Percentiles rank a stretch among this genome's conserved stretches.
These are phyloP conservation scores for Scheffersomyces stipitis DNA, from an alignment of 805 yeast species.

Conservation along the genomic window DNA sequence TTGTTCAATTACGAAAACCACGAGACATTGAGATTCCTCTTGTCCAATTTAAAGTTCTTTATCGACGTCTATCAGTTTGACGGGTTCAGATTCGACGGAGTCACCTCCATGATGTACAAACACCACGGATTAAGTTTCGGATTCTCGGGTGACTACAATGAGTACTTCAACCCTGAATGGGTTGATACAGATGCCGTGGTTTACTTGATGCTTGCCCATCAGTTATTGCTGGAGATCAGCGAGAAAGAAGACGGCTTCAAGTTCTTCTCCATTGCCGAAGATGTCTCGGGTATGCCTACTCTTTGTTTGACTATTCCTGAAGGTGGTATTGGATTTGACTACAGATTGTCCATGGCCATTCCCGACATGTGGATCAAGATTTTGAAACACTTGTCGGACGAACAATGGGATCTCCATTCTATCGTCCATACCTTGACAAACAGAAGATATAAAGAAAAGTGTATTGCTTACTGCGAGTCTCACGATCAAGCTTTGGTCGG, in stretches of 20 bases:
- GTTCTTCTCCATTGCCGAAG: constrained; percentile 87
- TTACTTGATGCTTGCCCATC: constrained; percentile 89
- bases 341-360: constrained; percentile 92
- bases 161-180: constrained; percentile 73
- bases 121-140: constrained; percentile 94
- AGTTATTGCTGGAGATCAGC: constrained; percentile 58
- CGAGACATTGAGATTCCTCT: constrained; percentile 83
- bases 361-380: constrained; percentile 99
- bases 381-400: constrained; percentile 79
- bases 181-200: constrained; percentile 88
- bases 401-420: constrained; percentile 85
- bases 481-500: constrained; percentile 98
- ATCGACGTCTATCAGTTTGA: constrained; percentile 84
- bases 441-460: constrained; percentile 83
- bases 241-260: constrained; percentile 31
- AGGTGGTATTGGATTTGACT: constrained; percentile 95
- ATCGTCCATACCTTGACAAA: constrained; percentile 83
- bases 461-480: constrained; percentile 90
- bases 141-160: constrained; percentile 90
- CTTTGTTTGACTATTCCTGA: constrained; percentile 67
- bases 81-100: constrained; percentile 97
- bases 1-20: constrained; percentile 88
- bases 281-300: constrained; percentile 97
- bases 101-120: constrained; percentile 84
- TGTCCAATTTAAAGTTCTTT: constrained; percentile 81